Base-by-base conservation (phyloP, 75 land plant genomes). In the Larix kaempferi region DNA sequence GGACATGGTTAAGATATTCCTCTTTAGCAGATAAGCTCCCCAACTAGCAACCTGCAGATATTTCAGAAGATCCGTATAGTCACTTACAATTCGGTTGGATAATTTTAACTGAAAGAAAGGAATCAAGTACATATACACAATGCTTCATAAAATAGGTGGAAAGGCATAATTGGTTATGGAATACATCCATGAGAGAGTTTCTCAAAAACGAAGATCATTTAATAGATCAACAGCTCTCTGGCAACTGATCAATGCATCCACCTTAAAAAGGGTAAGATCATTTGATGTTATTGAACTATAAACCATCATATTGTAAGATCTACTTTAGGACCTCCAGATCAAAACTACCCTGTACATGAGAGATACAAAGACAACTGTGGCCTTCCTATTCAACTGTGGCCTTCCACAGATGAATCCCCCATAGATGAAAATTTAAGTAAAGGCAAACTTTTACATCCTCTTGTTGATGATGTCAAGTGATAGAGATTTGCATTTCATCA, bases 1-100 rank as follows among this genome's bases (percentile, higher is more conserved):
- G 14, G 93, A 91, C 91, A 91, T 86, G 44, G 91, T 67, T 33
- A 91, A 33, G 13, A 91, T 84, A 44, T 89, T 63, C 77, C 84
- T 91, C 71, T 82, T 87, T 49, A 86, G 83, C 67, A 89, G 78
- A 76, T 91, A 91, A 21, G 93, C 93, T 57, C 93, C 93, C 93
- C 93, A 91, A 60, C 93, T 91, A 44, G 93, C 93, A 27, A 91
- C 93, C 93, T 91, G 56, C 73, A 77, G 44, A 79, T 55, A 15
- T 69, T 59, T 27, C 12, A 22, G 33, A 75, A 10, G 27, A 62
- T 61, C 5, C 2, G 27, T 62, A 33, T 25, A 13, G 2, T 49
- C 54, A 49, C 58, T 75, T 54, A 64, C 67, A 61, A 54, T 74
- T 27, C 14, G n/a, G 57, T 74, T 25, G 56, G 17, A 21, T 22